These are phyloP conservation scores for Colletotrichum brevisporum DNA, from an alignment of 2,329 filamentous ascomycete species.

Conservation along the genomic window DNA sequence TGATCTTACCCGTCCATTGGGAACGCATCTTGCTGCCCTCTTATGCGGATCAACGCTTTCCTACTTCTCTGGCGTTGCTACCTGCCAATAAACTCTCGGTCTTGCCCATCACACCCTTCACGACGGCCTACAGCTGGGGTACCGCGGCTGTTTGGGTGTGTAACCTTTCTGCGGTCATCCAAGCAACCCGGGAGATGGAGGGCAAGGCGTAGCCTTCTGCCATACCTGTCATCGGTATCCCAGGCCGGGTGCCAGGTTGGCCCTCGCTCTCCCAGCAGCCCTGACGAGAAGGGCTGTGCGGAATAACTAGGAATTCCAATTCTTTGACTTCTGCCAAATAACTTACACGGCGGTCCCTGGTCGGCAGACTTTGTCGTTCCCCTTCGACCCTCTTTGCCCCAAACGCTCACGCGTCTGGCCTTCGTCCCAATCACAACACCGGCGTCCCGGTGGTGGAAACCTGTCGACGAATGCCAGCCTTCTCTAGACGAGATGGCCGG, in stretches of 20 bases:
- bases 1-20: not conserved
- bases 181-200: not conserved
- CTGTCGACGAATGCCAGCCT: constrained; percentile 23
- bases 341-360: constrained; percentile 12
- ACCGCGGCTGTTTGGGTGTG: not conserved
- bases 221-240: constrained; percentile 7
- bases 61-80: constrained; percentile 4
- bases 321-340: constrained; percentile 30
- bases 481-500: constrained; percentile 22
- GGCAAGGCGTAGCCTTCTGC: constrained; percentile 8
- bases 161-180: not conserved
- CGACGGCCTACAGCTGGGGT: not conserved
- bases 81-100: not conserved
- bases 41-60: constrained; percentile 18
- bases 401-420: constrained; percentile 28
- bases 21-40: not conserved
- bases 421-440: constrained; percentile 15
- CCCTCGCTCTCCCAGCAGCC: not conserved
- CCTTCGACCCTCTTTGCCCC: constrained; percentile 28
- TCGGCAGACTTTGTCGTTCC: not conserved
- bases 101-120: not conserved
- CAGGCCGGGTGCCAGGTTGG: constrained; percentile 4
- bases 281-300: constrained; percentile 11
- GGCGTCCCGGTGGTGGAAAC: not conserved
- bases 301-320: constrained; percentile 25